phyloP scores from a whole-genome alignment of 2,329 filamentous ascomycete genomes.

The Pseudogymnoascus sp. region DNA sequence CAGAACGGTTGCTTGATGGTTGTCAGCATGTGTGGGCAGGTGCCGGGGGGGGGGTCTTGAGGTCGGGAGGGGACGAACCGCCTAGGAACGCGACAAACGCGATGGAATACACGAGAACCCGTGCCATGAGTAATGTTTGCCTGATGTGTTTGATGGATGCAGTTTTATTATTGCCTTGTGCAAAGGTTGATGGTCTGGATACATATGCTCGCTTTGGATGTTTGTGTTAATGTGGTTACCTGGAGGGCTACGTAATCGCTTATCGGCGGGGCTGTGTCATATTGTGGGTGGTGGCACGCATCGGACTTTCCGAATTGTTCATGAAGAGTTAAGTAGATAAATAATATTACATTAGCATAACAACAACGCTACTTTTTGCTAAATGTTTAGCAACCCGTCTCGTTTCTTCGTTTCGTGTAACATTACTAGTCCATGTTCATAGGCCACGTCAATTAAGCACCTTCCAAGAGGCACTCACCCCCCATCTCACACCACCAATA shows the following conservation, averaged over 20 bases:
- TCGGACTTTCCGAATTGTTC: background rate
- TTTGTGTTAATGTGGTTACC: background rate
- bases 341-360: background rate
- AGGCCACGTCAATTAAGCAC: constrained; percentile 18
- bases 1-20: constrained; percentile 55
- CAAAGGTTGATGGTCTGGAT: background rate
- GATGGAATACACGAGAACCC: constrained; percentile 35
- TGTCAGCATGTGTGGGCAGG: constrained; percentile 10
- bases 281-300: background rate
- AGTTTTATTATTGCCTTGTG: background rate
- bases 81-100: constrained; percentile 36
- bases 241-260: constrained; percentile 8
- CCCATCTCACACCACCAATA: constrained; percentile 26
- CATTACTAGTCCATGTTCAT: background rate
- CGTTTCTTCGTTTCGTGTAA: background rate
- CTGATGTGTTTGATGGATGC: background rate
- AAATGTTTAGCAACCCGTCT: background rate
- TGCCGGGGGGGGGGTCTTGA: background rate
- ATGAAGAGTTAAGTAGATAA: background rate
- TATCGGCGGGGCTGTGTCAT: constrained; percentile 1
- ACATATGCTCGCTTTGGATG: constrained; percentile 2
- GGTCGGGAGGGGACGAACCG: constrained; percentile 31
- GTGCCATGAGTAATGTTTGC: constrained; percentile 32
- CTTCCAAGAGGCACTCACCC: constrained; percentile 30
- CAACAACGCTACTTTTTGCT: background rate